These are phyloP conservation scores for Colletotrichum kahawae DNA, from an alignment of 2,329 filamentous ascomycete genomes.

Conservation along the genomic window DNA sequence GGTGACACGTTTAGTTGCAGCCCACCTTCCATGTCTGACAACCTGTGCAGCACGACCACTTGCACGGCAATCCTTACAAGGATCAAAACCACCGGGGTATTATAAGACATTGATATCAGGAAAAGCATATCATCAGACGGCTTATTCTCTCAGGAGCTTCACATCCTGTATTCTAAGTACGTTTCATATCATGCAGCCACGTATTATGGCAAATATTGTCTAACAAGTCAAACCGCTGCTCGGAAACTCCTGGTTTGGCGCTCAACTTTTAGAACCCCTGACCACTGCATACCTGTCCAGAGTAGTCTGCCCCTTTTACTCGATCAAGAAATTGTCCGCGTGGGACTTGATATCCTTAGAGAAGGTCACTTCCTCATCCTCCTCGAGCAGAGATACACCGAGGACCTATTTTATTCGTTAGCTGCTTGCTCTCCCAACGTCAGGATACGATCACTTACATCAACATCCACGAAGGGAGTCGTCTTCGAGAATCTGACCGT, in stretches of 20 bases:
- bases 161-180: conserved; percentile 10
- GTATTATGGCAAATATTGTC: conserved; percentile 2
- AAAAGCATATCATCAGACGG: background rate
- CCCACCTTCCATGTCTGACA: too few species aligned
- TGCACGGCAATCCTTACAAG: background rate
- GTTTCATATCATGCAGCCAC: conserved; percentile 21
- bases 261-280: conserved; percentile 1
- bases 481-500: conserved; percentile 86
- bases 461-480: conserved; percentile 87
- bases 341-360: conserved; percentile 81
- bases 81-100: background rate
- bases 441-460: conserved; percentile 66
- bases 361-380: conserved; percentile 80
- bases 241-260: conserved; percentile 18
- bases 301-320: conserved; percentile 50
- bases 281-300: background rate
- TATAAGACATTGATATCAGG: background rate
- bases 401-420: conserved; percentile 52
- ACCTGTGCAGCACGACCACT: background rate
- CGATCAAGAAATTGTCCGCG: conserved; percentile 78
- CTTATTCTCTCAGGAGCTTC: conserved; percentile 3
- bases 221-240: conserved; percentile 17
- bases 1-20: too few species aligned
- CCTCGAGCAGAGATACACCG: conserved; percentile 73
- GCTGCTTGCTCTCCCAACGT: background rate